phyloP scores from a whole-genome alignment of 192 early-diverging fungal species.

The Funneliformis mosseae region DNA sequence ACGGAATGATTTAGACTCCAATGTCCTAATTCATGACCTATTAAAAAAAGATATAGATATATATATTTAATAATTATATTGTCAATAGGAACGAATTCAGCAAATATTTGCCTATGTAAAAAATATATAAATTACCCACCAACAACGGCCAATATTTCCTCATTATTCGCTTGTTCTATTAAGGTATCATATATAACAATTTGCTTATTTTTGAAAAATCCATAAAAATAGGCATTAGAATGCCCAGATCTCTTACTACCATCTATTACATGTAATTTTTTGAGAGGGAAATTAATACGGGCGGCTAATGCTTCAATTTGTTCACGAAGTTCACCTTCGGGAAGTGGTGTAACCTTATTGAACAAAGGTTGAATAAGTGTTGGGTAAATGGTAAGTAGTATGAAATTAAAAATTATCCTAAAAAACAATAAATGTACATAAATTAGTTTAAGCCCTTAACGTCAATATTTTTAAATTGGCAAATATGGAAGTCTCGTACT shows the following conservation, averaged over 20 bases:
- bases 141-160: constrained; percentile 93
- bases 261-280: constrained; percentile 95
- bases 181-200: constrained; percentile 96
- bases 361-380: constrained; percentile 98
- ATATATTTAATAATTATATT: neutral
- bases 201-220: constrained; percentile 95
- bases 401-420: constrained; percentile 69
- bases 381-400: constrained; percentile 83
- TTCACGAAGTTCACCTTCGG: constrained; percentile 75
- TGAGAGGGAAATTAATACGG: constrained; percentile 86
- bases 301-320: constrained; percentile 83
- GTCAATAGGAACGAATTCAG: neutral
- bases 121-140: constrained; percentile 51
- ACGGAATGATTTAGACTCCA: constrained; percentile 88
- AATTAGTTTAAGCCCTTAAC: neutral
- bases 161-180: constrained; percentile 75
- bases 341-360: constrained; percentile 90
- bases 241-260: constrained; percentile 89
- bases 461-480: neutral
- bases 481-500: constrained; percentile 23
- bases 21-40: constrained; percentile 95
- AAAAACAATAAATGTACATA: neutral
- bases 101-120: neutral
- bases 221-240: constrained; percentile 96
- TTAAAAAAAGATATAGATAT: neutral